A percentile compares a stretch with the other conserved stretches of the same genome.
Evolutionary conservation across 306 rosid genomes (phyloP).

Genomic region (Ochetophila trinervis): DNA sequence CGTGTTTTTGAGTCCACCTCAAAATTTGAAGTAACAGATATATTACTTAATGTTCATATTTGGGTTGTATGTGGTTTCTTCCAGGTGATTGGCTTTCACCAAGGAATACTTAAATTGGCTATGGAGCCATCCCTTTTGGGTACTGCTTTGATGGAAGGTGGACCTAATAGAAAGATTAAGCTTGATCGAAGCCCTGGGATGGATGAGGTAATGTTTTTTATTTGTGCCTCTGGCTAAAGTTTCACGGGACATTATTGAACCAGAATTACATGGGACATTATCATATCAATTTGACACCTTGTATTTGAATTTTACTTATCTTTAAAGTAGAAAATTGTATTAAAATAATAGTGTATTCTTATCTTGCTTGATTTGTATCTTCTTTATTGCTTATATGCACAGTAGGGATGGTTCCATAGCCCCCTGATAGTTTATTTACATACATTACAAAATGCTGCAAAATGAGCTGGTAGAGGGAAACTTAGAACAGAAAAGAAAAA

Average conservation of each 20-base stretch:
- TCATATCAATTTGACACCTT: neutral
- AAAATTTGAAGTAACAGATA: constrained; percentile 8
- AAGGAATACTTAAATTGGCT: constrained; percentile 90
- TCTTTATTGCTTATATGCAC: too few species aligned
- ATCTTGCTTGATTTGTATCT: too few species aligned
- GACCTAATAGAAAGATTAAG: constrained; percentile 78
- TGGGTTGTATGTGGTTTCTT: constrained; percentile 25
- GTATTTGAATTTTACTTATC: neutral
- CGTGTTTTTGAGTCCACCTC: constrained; percentile 6
- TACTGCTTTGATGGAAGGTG: constrained; percentile 93
- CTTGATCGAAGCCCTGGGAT: constrained; percentile 87
- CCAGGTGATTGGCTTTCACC: constrained; percentile 89
- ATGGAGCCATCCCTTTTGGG: constrained; percentile 94
- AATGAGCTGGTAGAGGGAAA: neutral
- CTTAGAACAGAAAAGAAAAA: too few species aligned
- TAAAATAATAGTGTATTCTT: neutral
- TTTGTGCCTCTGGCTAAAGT: constrained; percentile 5
- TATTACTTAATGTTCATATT: constrained; percentile 24
- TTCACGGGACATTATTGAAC: neutral
- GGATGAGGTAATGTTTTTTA: constrained; percentile 64
- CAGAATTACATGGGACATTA: neutral
- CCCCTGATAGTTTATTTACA: neutral
- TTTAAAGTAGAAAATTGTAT: neutral
- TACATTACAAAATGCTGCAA: neutral
- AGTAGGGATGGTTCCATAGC: too few species aligned